These are phyloP conservation scores for Climacium dendroides DNA, from an alignment of 225 moss, liverwort and hornwort species.

Conservation along the genomic window DNA sequence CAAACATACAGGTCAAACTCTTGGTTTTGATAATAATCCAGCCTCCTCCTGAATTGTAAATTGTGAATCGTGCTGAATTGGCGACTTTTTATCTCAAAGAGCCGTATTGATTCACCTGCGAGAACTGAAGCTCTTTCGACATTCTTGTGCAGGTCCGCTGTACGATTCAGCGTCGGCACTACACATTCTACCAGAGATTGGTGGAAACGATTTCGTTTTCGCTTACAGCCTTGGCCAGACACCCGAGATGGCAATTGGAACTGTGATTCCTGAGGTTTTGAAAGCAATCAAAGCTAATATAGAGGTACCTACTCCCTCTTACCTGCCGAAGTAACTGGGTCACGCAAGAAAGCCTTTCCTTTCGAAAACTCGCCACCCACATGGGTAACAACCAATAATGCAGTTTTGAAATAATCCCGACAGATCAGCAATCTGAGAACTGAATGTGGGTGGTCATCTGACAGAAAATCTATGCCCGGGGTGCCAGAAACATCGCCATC, in stretches of 20 bases:
- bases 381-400: neutral
- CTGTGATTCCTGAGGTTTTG: neutral
- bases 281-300: neutral
- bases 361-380: neutral
- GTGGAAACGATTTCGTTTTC: conserved; percentile 22
- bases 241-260: neutral
- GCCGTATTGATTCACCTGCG: neutral
- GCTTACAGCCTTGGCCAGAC: neutral
- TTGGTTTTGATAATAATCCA: neutral
- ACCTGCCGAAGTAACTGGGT: neutral
- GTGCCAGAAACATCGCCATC: conserved; percentile 19
- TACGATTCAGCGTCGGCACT: conserved; percentile 4
- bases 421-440: neutral
- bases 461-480: conserved; percentile 12
- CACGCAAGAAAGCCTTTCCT: neutral
- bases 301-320: neutral
- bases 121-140: neutral
- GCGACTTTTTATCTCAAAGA: too few relatives aligned
- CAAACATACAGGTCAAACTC: neutral
- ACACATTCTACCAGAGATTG: conserved; percentile 12
- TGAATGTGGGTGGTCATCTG: neutral
- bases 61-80: neutral
- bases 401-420: neutral
- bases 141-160: neutral
- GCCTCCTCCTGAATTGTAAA: too few relatives aligned